Evolutionary conservation across 2,329 filamentous ascomycete genomes (phyloP), one percentile per base, ranked within the genome.

Genomic region (Lasiodiplodia hormozganensis): DNA sequence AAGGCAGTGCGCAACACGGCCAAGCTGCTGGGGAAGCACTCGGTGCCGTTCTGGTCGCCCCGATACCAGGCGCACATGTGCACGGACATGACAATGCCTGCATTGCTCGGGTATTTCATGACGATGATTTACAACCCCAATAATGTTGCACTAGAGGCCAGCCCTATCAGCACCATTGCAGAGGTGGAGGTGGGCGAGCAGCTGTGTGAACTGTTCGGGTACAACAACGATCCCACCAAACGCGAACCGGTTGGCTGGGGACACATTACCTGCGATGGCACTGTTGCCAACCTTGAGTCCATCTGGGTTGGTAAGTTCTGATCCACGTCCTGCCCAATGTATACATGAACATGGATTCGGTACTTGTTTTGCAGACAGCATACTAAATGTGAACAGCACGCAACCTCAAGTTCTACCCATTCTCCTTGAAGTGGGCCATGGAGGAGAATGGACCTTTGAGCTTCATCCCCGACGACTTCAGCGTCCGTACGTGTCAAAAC

Each of bases 41-140:
- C 80, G 1, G 80, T 84, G 8, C 83, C 83, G 0, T 84, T 82
- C 70, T 85, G 82, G 81, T 82, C 78, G 0, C 80, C 83, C 1
- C 77, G 82, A 0, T 85, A 85, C 72, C 76, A 82, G 54, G 83
- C 76, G 3, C 83, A 85, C 68, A 85, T 85, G 83, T 80, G 58
- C 38, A 79, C 76, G 12, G 74, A 84, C 68, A 62, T 83, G 72
- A 79, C 74, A 56, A 84, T 84, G 80, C 74, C 82, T 0, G 76
- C 79, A 1, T 67, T 84, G 2, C 74, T 84, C 2, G 83, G 83
- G 0, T 84, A 85, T 71, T 81, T 84, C 31, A 83, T 82, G 76
- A 83, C 82, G 0, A 85, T 85, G 83, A 47, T 85, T 25, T 85
- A 84, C 69, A 85, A 85, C 58, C 82, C 83, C 0, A 85, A 85